phyloP scores from a whole-genome alignment of 2,329 filamentous ascomycete species.

The Aspergillus caelatus region DNA sequence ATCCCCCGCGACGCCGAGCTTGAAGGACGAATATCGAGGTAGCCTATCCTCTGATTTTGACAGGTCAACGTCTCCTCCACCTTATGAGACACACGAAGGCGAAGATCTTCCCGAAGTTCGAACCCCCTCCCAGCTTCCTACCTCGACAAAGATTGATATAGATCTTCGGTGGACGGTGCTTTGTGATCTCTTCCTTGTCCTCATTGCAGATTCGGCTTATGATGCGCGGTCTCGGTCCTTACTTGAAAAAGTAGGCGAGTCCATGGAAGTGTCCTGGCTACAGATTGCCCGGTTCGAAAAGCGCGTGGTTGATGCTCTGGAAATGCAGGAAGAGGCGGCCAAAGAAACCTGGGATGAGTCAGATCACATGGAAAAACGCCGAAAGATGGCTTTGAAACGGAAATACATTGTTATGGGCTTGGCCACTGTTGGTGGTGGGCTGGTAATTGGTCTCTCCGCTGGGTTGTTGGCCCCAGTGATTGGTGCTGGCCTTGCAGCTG shows the following conservation, averaged over 20 bases:
- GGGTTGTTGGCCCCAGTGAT: constrained; percentile 91
- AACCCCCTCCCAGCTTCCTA: constrained; percentile 79
- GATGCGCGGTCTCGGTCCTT: constrained; percentile 84
- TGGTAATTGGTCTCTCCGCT: constrained; percentile 93
- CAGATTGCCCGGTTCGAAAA: constrained; percentile 98
- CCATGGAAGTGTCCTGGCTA: constrained; percentile 81
- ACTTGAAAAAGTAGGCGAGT: constrained; percentile 78
- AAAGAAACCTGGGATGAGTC: constrained; percentile 99
- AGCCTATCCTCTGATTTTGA: constrained; percentile 41
- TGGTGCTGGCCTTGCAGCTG: constrained; percentile 87
- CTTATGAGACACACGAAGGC: constrained; percentile 63
- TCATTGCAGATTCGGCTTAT: constrained; percentile 96
- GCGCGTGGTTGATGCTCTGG: constrained; percentile 90
- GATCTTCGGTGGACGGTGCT: constrained; percentile 96
- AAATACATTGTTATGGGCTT: constrained; percentile 95
- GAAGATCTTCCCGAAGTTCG: constrained; percentile 78
- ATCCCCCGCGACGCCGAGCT: constrained; percentile 33
- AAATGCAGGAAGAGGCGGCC: constrained; percentile 93
- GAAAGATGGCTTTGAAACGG: constrained; percentile 78
- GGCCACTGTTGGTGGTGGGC: constrained; percentile 89
- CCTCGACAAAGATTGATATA: constrained; percentile 84
- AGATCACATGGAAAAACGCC: constrained; percentile 83
- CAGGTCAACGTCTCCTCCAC: constrained; percentile 56
- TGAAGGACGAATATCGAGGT: constrained; percentile 26
- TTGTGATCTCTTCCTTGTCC: constrained; percentile 89